Conservation (phyloP, 306 rosid genomes). For the Mimosa pudica region DNA sequence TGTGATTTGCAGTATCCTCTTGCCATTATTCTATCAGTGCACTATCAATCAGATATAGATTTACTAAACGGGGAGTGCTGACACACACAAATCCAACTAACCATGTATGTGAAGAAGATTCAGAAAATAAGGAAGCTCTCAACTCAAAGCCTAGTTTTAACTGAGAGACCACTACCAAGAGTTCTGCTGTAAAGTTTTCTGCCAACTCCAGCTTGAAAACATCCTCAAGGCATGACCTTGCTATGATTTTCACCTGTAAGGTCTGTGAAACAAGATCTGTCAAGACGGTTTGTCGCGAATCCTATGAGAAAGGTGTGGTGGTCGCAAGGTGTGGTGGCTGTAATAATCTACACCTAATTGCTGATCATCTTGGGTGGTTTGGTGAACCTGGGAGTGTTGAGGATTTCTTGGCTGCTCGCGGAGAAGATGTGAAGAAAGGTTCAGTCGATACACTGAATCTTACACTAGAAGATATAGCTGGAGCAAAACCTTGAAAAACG, state of each 20-base stretch:
- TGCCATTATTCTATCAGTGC: conserved; percentile 45
- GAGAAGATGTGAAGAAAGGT: conserved; percentile 83
- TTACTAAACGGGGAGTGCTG: conserved; percentile 44
- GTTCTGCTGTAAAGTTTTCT: conserved; percentile 43
- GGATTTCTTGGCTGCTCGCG: conserved; percentile 75
- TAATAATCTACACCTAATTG: conserved; percentile 76
- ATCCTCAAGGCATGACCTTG: conserved; percentile 93
- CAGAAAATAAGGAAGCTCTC: conserved; percentile 37
- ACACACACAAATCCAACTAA: conserved; percentile 43
- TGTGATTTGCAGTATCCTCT: conserved; percentile 56
- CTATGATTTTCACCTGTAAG: conserved; percentile 87
- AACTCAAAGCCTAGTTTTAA: conserved; percentile 29
- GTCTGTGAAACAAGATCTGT: conserved; percentile 90
- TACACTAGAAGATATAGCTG: conserved; percentile 77
- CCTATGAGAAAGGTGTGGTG: conserved; percentile 90
- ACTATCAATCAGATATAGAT: conserved; percentile 40
- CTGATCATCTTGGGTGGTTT: conserved; percentile 88
- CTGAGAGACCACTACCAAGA: conserved; percentile 21
- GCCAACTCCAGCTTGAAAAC: conserved; percentile 59
- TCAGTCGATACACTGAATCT: conserved; percentile 68
- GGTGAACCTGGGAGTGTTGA: conserved; percentile 79
- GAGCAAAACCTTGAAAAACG: conserved; percentile 45
- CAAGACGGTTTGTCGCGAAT: conserved; percentile 72
- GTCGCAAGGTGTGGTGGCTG: conserved; percentile 88
- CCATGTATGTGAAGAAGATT: conserved; percentile 46